A percentile compares a stretch with the other conserved stretches of the same genome.
phyloP scores from a whole-genome alignment of 1,284 basidiomycete genomes.

The Moniliophthora roreri region DNA sequence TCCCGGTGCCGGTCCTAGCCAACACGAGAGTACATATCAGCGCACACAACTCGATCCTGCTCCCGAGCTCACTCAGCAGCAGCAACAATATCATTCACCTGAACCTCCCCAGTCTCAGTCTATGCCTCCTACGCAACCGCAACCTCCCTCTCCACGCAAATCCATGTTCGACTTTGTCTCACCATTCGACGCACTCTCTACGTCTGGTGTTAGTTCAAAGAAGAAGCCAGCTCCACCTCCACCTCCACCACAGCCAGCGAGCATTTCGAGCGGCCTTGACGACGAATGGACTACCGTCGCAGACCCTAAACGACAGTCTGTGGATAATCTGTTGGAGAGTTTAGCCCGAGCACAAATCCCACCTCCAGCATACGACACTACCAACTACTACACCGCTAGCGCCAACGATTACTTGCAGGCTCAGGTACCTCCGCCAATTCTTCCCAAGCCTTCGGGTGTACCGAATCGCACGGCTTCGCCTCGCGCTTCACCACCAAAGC shows the following conservation, averaged over 20 bases:
- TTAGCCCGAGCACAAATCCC: slow-evolving; percentile 55
- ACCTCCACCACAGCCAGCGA: slow-evolving; percentile 40
- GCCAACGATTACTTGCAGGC: slow-evolving; percentile 50
- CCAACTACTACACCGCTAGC: slow-evolving; percentile 37
- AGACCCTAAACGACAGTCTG: slow-evolving; percentile 75
- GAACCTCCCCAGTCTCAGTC: slow-evolving; percentile 30
- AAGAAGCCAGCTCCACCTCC: slow-evolving; percentile 62
- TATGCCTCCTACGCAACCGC: slow-evolving; percentile 35
- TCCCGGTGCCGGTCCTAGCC: slow-evolving; percentile 33
- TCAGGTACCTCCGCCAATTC: slow-evolving; percentile 46
- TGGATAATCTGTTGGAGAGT: slow-evolving; percentile 75
- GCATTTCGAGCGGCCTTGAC: slow-evolving; percentile 48
- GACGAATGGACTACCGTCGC: slow-evolving; percentile 46
- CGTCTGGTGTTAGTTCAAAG: slow-evolving; percentile 46
- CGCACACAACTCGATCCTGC: slow-evolving; percentile 43
- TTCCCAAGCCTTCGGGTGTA: slow-evolving; percentile 42
- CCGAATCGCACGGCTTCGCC: slow-evolving; percentile 53
- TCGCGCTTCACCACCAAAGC: slow-evolving; percentile 64
- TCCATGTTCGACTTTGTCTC: slow-evolving; percentile 83
- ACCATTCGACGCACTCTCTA: slow-evolving; percentile 72
- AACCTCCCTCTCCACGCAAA: slow-evolving; percentile 68
- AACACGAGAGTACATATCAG: slow-evolving; percentile 42
- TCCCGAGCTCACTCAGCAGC: slow-evolving; percentile 18
- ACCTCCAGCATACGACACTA: slow-evolving; percentile 40
- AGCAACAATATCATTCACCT: slow-evolving; percentile 12